phyloP scores from a whole-genome alignment of 169 alveolate genomes.

The Plasmodium gonderi region DNA sequence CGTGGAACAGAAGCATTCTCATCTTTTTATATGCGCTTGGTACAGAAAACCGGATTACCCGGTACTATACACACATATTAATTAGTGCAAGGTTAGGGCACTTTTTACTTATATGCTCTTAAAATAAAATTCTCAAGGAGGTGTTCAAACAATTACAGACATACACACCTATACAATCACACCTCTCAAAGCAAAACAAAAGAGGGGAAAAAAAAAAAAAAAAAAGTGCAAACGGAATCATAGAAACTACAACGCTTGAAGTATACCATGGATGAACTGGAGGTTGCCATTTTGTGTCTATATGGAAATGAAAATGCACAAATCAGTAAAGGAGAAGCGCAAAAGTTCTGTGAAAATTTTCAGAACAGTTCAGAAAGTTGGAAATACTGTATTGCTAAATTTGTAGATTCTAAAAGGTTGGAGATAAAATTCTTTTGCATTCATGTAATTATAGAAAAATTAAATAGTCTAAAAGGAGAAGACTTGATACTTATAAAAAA shows the following conservation, averaged over 20 bases:
- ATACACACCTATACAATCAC: background rate
- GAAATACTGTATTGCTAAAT: constrained; percentile 56
- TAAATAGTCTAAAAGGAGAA: constrained; percentile 17
- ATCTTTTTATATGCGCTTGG: background rate
- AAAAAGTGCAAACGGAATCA: background rate
- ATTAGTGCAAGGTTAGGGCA: background rate
- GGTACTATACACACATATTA: background rate
- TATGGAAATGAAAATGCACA: constrained; percentile 36
- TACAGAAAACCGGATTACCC: background rate
- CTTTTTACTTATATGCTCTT: background rate
- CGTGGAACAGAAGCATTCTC: background rate
- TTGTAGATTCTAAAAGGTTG: constrained; percentile 16
- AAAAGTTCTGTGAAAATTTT: constrained; percentile 44
- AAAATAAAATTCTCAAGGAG: no score
- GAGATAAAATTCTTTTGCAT: constrained; percentile 64
- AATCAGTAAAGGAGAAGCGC: constrained; percentile 64
- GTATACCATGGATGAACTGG: constrained; percentile 48
- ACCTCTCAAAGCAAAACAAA: no score
- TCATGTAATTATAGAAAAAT: constrained; percentile 49
- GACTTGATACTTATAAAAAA: constrained; percentile 31
- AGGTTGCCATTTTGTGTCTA: constrained; percentile 71
- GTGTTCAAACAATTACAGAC: background rate
- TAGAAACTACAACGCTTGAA: no score
- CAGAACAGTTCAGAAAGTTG: constrained; percentile 58
- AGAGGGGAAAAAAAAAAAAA: background rate